A percentile compares a stretch with the other conserved stretches of the same genome.
Evolutionary conservation across 768 basidiomycete genomes (phyloP).

Genomic region (Chiua virens): DNA sequence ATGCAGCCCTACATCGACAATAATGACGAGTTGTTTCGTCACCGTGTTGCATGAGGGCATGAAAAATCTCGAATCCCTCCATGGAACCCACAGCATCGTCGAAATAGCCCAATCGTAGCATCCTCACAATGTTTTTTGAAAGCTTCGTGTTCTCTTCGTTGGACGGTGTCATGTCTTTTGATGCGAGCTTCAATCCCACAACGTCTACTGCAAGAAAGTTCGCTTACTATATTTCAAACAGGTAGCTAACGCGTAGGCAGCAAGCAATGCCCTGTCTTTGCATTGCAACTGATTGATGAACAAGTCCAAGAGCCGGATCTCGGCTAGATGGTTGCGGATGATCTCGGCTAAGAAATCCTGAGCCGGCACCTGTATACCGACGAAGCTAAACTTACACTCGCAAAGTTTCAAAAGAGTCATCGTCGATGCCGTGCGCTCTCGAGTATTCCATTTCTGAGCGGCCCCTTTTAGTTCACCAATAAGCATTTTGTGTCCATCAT

Average conservation of each 20-base stretch:
- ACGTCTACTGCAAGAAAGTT: too few species aligned
- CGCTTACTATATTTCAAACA: constrained; percentile 18
- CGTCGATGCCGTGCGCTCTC: constrained; percentile 23
- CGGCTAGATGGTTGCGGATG: constrained; percentile 3
- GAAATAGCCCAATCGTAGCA: constrained; percentile 23
- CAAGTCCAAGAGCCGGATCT: constrained; percentile 2
- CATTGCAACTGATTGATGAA: constrained; percentile 15
- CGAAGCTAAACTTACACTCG: background rate
- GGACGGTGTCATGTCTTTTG: constrained; percentile 14
- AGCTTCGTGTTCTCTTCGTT: constrained; percentile 1
- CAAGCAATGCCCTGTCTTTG: constrained; percentile 13
- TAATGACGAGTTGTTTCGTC: background rate
- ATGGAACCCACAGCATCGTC: constrained; percentile 21
- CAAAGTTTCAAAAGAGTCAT: too few species aligned
- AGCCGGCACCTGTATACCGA: background rate
- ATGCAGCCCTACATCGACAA: background rate
- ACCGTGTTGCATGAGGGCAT: constrained; percentile 22
- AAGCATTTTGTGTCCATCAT: background rate
- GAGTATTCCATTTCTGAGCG: background rate
- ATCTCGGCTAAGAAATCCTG: background rate
- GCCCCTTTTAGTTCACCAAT: constrained; percentile 10
- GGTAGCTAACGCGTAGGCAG: constrained; percentile 17
- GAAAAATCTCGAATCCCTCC: constrained; percentile 26
- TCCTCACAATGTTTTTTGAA: constrained; percentile 17
- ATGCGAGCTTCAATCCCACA: background rate